Evolutionary conservation across 2,329 filamentous ascomycete species (phyloP).

Genomic region (Cordyceps tenuipes): DNA sequence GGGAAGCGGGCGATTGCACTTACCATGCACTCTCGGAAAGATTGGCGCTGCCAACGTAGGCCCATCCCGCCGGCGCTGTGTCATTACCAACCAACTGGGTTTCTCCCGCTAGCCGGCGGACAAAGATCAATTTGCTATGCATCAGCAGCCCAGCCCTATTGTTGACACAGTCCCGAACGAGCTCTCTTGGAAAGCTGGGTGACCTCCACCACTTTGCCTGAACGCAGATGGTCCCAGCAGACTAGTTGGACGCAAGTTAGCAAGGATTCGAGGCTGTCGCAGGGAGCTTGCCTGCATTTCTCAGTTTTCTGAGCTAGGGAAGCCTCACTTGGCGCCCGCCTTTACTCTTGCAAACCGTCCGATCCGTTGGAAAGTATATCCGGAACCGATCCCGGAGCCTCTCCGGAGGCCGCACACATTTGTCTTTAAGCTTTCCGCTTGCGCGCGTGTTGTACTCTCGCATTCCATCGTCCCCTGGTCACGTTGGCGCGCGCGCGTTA

Average conservation of each 20-base stretch:
- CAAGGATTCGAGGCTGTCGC: background rate
- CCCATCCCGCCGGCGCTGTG: constrained; percentile 49
- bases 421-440: constrained; percentile 20
- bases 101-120: constrained; percentile 22
- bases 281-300: background rate
- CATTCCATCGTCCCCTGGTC: constrained; percentile 30
- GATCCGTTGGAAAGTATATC: constrained; percentile 71
- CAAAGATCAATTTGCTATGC: constrained; percentile 72
- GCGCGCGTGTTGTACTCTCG: constrained; percentile 36
- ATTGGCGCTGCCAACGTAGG: constrained; percentile 86
- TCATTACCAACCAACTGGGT: background rate
- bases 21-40: constrained; percentile 89
- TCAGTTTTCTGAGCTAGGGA: constrained; percentile 7
- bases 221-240: constrained; percentile 77
- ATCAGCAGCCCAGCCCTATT: constrained; percentile 64
- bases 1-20: constrained; percentile 24
- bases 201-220: constrained; percentile 63
- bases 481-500: background rate
- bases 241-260: constrained; percentile 40
- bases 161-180: constrained; percentile 71
- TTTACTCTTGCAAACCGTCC: constrained; percentile 58
- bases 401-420: constrained; percentile 17
- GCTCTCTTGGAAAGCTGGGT: constrained; percentile 58
- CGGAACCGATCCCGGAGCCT: constrained; percentile 46
- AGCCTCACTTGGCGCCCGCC: constrained; percentile 50